These are phyloP conservation scores for Pluteus cervinus DNA, from an alignment of 768 basidiomycete genomes.

Conservation along the genomic window DNA sequence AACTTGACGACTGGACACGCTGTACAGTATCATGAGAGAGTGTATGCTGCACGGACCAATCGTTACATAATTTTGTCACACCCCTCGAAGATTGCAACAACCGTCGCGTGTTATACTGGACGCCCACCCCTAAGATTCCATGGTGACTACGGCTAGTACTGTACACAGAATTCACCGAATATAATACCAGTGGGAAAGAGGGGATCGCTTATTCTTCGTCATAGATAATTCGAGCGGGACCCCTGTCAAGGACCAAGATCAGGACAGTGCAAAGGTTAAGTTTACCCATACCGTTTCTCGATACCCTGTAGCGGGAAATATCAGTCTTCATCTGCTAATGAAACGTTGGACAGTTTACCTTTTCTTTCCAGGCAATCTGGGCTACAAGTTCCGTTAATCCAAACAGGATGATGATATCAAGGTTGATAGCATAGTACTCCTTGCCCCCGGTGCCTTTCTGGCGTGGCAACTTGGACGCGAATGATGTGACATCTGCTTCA, in stretches of 20 bases:
- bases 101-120: too few relatives aligned
- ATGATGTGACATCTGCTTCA: conserved; percentile 9
- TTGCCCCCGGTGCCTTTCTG: conserved; percentile 1
- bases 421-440: conserved; percentile 11
- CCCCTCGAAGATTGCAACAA: too few relatives aligned
- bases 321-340: not conserved
- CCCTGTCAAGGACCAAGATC: not conserved
- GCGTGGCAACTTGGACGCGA: conserved; percentile 4
- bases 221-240: conserved; percentile 5
- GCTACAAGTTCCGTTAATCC: conserved; percentile 17
- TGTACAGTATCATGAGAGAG: too few relatives aligned
- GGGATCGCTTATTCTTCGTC: too few relatives aligned
- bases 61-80: too few relatives aligned
- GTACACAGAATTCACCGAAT: too few relatives aligned
- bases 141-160: too few relatives aligned
- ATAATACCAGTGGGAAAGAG: too few relatives aligned
- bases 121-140: too few relatives aligned
- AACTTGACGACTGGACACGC: too few relatives aligned
- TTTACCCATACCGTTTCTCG: conserved; percentile 5
- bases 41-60: too few relatives aligned
- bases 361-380: conserved; percentile 14
- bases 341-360: conserved; percentile 9
- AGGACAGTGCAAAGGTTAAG: not conserved
- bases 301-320: conserved; percentile 7
- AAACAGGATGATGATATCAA: conserved; percentile 14